Percentiles rank a stretch among this genome's conserved stretches.
phyloP scores from a whole-genome alignment of 371 early-diverging fungal species.

The Rhizomucor miehei region DNA sequence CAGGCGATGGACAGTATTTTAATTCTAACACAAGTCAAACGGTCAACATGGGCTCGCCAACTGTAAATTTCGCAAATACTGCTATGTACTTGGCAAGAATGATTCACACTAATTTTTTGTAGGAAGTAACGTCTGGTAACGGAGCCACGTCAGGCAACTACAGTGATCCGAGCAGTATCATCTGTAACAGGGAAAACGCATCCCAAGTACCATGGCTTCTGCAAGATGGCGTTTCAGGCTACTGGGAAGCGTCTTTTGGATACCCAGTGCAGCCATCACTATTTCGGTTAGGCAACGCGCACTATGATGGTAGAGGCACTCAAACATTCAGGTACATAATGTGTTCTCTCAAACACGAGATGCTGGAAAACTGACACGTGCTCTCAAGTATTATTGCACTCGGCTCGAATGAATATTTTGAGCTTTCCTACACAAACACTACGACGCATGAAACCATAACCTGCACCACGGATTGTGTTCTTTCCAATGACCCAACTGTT shows the following conservation, averaged over 20 bases:
- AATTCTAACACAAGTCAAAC: slow-evolving; percentile 31
- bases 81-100: slow-evolving; percentile 1
- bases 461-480: slow-evolving; percentile 62
- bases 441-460: slow-evolving; percentile 33
- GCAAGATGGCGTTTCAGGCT: slow-evolving; percentile 69
- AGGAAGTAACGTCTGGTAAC: slow-evolving; percentile 48
- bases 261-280: slow-evolving; percentile 58
- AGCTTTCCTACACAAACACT: slow-evolving; percentile 64
- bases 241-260: slow-evolving; percentile 63
- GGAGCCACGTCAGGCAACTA: slow-evolving; percentile 19
- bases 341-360: background rate
- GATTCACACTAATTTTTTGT: slow-evolving; percentile 15
- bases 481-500: slow-evolving; percentile 42
- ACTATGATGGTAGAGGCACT: slow-evolving; percentile 55
- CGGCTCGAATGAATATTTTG: slow-evolving; percentile 43
- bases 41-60: slow-evolving; percentile 27
- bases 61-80: slow-evolving; percentile 16
- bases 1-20: slow-evolving; percentile 34
- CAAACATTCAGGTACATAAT: slow-evolving; percentile 46
- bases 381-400: slow-evolving; percentile 36
- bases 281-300: slow-evolving; percentile 65
- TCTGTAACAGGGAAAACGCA: slow-evolving; percentile 23
- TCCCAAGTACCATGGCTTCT: slow-evolving; percentile 56
- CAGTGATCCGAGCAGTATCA: slow-evolving; percentile 28
- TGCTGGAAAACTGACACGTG: background rate